Base-by-base conservation (phyloP, 1,284 basidiomycete genomes). In the Inonotus obliquus region DNA sequence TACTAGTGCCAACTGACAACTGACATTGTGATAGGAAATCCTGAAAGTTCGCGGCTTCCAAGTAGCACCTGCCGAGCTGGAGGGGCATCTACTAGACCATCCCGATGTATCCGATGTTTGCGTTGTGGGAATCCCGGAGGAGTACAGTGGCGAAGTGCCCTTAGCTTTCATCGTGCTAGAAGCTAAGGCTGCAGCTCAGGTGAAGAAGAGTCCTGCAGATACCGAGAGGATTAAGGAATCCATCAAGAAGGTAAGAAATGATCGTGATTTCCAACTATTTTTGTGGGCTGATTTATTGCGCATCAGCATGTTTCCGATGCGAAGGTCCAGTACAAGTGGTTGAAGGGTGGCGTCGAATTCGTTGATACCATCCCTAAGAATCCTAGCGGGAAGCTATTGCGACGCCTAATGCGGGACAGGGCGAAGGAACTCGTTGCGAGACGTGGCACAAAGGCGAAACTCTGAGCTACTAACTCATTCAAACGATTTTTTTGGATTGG, bases 91-190 rank as follows among this genome's bases (percentile, higher is more conserved):
- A 32, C 77, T 94, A 63, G 69, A 85, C 71, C 88, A 92, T 66
- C 75, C 80, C 0, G 87, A 88, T 66, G 84, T 94, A 3, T 77
- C 77, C 1, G 87, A 92, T 62, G 80, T 78, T 0, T 91, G 90
- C 67, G 88, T 94, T 11, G 86, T 94, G 5, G 83, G 89, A 2
- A 71, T 92, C 2, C 81, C 81, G 0, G 89, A 94, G 69, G 89
- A 92, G 14, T 89, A 86, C 66, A 87, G 82, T 54, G 92, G 92
- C 39, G 92, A 94, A 69, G 68, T 91, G 3, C 91, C 92, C 0
- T 71, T 89, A 51, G 89, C 88, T 0, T 92, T 83, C 68, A 76
- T 92, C n/a, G 84, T 86, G 1, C 77, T 84, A 9, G 77, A 76
- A 57, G 70, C 76, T 2, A 71, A 74, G 4, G 79, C 82, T 0